Evolutionary conservation across 2,329 filamentous ascomycete genomes (phyloP), one percentile per base, ranked within the genome.

Genomic region (Stemphylium beticola): DNA sequence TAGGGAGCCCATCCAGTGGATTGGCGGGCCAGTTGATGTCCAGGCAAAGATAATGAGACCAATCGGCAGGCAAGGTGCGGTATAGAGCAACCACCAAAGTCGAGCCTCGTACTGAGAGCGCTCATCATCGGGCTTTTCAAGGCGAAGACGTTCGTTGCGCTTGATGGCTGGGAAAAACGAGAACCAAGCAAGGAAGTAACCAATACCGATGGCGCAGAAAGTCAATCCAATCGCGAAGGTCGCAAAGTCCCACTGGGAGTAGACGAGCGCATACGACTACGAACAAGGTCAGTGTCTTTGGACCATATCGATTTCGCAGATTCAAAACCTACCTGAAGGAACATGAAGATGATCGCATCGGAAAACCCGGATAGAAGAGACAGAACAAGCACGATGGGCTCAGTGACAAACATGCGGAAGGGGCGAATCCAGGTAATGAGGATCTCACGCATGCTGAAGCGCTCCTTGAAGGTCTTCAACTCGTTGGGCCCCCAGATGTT

Each of bases 331-430:
- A 29, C 26, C 9, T 91, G 87, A 49, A 91, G 85, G 71, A 89
- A 90, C 80, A 89, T 90, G 79, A 92, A 92, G 74, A 92, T 91
- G 12, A 92, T 83, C 3, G 88, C 88, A 56, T 92, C 89, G 3
- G 85, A 87, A 79, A 92, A 92, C 39, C 89, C 89, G 1, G 85
- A 89, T 1, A 92, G 84, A 1, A 92, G 80, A 0, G 88, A 91
- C 11, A 92, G 78, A 11, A 83, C 84, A 18, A 90, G 77, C 6
- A 92, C 89, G 53, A 92, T 92, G 4, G 89, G 88, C 74, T 92
- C 89, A 0, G 86, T 90, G 32, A 90, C 53, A 71, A 92, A 89
- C 86, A 92, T 90, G 64, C 83, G 82, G 77, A 91, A 91, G 0
- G 89, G 89, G 1, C 72, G 66, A 26, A 79, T 71, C 84, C 85